Base-by-base conservation (phyloP, 176 grass and related monocot genomes). In the Miscanthus lutarioriparius region DNA sequence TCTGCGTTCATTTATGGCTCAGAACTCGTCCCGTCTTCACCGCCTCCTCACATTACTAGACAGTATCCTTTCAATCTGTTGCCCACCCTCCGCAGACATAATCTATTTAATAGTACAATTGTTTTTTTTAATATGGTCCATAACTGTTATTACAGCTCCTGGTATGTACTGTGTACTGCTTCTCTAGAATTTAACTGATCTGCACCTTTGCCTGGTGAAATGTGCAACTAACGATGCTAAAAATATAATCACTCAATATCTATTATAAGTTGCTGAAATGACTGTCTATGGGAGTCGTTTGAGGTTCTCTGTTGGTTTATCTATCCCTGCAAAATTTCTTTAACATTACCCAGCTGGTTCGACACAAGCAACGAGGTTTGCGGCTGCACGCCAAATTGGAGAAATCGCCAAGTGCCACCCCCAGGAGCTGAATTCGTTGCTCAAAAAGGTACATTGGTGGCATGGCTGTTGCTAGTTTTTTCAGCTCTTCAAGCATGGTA, bases 11-110 rank as follows among this genome's bases (percentile, higher is more conserved):
- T 81, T 82, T 72, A 95, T 95, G 93, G 93, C 93, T 74, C 93
- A 95, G 88, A 91, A 87, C 80, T 99, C 96, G 79, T 99, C 96
- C 81, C 91, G 93, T 67, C 89, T 96, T 39, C 96, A 99, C 84
- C 96, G 93, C 45, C 86, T 99, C 32, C 96, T 99, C 79, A 99
- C 96, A 71, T 85, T 99, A 78, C 84, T 99, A 67, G 96, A 99
- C 85, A 97, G 95, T 97, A 97, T 95, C 85, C 90, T 94, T 79
- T 9, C 27, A 35, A 25, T 49, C 25, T 59, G 43, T 32, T 53
- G 13, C 43, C 16, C 14, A 37, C 58, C 15, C 47, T 38, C 77
- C 79, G 17, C 35, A 66, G 17, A 78, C 8, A 30, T 43, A 58
- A 53, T 84, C 66, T 32, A 17, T 54, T 22, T 54, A 20, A 44